These are phyloP conservation scores for Crithidia fasciculata DNA, from an alignment of 208 protist genomes.

Conservation along the genomic window DNA sequence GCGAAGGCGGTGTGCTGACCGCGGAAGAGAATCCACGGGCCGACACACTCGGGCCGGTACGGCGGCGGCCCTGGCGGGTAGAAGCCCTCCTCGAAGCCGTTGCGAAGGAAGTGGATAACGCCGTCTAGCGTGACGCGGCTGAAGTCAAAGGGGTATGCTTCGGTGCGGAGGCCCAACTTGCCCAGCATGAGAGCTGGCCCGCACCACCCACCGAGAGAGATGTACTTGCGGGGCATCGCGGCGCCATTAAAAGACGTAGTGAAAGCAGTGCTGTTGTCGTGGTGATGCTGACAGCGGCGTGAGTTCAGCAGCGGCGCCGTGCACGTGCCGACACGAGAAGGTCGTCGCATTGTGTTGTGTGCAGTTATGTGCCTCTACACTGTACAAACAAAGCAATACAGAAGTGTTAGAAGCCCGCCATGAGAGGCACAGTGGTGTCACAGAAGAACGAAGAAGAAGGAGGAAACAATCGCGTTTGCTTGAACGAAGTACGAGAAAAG, in stretches of 20 bases:
- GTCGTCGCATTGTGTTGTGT: too few species aligned
- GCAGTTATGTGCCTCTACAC: too few species aligned
- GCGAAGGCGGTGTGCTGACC: constrained; percentile 82
- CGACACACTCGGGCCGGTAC: constrained; percentile 79
- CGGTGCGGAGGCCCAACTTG: constrained; percentile 71
- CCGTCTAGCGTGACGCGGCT: constrained; percentile 73
- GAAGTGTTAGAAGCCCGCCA: too few species aligned
- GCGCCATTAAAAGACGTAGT: constrained; percentile 35
- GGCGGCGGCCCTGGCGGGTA: constrained; percentile 67
- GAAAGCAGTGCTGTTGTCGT: not conserved
- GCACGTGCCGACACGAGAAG: too few species aligned
- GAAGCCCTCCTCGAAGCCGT: constrained; percentile 73
- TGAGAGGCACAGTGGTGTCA: too few species aligned
- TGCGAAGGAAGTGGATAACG: constrained; percentile 59
- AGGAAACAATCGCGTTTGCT: too few species aligned
- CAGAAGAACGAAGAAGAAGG: too few species aligned
- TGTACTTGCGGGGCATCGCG: constrained; percentile 50
- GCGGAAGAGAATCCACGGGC: constrained; percentile 78
- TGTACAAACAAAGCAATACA: too few species aligned
- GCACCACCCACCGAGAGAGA: constrained; percentile 83
- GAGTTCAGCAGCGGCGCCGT: too few species aligned
- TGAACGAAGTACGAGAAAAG: too few species aligned
- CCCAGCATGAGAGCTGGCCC: constrained; percentile 76
- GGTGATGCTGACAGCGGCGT: too few species aligned
- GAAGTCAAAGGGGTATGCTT: constrained; percentile 84